These are phyloP conservation scores for Emmonsia crescens DNA, from an alignment of 2,329 filamentous ascomycete genomes.

Conservation along the genomic window DNA sequence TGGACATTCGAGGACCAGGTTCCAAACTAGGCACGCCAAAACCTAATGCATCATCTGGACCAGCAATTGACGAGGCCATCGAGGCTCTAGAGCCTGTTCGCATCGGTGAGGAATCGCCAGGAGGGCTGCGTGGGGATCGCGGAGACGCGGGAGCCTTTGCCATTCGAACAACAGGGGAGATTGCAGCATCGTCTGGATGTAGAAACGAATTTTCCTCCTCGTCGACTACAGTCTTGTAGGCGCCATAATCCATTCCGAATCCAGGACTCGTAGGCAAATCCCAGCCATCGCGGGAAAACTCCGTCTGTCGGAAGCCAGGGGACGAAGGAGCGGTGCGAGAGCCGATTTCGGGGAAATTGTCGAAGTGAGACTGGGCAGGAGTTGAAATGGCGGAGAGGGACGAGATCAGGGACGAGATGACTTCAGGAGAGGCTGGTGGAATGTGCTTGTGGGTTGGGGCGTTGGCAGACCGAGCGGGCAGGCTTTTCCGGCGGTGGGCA, in stretches of 20 bases:
- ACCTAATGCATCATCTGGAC: constrained; percentile 23
- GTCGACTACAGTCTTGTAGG: constrained; percentile 46
- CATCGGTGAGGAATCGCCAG: constrained; percentile 29
- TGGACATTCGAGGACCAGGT: constrained; percentile 29
- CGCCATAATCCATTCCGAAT: constrained; percentile 65
- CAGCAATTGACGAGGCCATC: constrained; percentile 23
- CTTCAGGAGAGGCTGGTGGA: constrained; percentile 37
- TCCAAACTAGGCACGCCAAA: constrained; percentile 33
- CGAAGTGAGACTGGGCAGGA: constrained; percentile 59
- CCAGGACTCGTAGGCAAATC: constrained; percentile 22
- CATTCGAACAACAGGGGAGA: constrained; percentile 66
- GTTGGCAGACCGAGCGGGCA: constrained; percentile 21
- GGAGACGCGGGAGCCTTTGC: constrained; percentile 60
- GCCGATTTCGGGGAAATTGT: constrained; percentile 40
- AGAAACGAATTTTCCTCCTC: constrained; percentile 39
- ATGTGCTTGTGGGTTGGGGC: constrained; percentile 17
- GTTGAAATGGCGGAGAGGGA: constrained; percentile 50
- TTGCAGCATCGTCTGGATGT: constrained; percentile 47
- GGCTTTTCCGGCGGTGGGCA: constrained; percentile 34
- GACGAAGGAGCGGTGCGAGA: constrained; percentile 30
- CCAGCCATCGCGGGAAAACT: constrained; percentile 15
- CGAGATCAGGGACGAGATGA: constrained; percentile 51
- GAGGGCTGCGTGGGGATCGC: constrained; percentile 40
- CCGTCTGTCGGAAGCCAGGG: constrained; percentile 21
- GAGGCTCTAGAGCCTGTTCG: constrained; percentile 30